Evolutionary conservation across 75 land plant species (phyloP).

Genomic region (Pseudotsuga menziesii): DNA sequence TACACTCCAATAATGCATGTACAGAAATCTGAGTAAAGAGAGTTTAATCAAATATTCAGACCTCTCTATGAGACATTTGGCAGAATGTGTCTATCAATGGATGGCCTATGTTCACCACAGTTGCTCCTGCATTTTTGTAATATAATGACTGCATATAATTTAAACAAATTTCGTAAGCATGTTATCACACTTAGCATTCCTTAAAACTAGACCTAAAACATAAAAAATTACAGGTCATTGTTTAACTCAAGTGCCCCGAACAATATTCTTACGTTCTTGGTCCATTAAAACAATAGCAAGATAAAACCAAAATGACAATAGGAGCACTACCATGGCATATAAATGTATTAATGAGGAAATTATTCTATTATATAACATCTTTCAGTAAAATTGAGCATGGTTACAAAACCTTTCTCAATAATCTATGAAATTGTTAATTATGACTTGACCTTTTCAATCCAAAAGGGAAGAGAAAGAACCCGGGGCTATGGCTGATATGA

Average conservation of each 20-base stretch:
- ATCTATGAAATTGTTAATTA: too few relatives aligned
- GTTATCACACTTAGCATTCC: background rate
- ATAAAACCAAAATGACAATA: background rate
- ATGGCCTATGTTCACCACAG: slow-evolving; percentile 23
- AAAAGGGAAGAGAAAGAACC: too few relatives aligned
- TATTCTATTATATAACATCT: background rate
- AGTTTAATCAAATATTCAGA: background rate
- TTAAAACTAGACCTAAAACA: background rate
- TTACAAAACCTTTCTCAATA: background rate
- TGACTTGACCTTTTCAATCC: too few relatives aligned
- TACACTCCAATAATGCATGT: too few relatives aligned
- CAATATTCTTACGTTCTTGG: background rate
- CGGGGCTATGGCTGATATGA: too few relatives aligned
- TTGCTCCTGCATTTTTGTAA: slow-evolving; percentile 21
- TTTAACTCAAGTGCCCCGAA: background rate
- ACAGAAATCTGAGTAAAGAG: too few relatives aligned
- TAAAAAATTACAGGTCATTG: background rate
- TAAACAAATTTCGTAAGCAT: background rate
- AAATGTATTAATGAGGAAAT: background rate
- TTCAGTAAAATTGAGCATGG: background rate
- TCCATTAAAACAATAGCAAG: background rate
- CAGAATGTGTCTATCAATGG: slow-evolving; percentile 15
- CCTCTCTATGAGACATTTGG: slow-evolving; percentile 11
- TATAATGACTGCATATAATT: slow-evolving; percentile 15
- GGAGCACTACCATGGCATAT: background rate